These are phyloP conservation scores for Fusarium algeriense DNA, from an alignment of 2,329 filamentous ascomycete species.

Conservation along the genomic window DNA sequence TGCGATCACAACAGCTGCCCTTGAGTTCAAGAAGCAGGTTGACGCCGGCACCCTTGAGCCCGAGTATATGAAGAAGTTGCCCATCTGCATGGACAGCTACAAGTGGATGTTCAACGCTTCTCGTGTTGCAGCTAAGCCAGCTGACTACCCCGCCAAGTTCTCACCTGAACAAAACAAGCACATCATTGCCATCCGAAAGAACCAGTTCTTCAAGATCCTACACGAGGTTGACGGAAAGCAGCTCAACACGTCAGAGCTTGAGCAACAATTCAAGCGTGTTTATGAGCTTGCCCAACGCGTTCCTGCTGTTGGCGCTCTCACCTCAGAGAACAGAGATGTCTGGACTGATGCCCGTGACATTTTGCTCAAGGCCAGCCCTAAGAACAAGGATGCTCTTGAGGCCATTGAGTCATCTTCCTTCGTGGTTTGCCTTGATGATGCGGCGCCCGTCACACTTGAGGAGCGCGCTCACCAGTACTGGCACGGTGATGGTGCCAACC, in stretches of 20 bases:
- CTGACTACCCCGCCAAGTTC: conserved; percentile 88
- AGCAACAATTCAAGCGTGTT: conserved; percentile 87
- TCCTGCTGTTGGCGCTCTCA: conserved; percentile 84
- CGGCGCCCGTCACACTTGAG: conserved; percentile 90
- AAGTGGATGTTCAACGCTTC: conserved; percentile 98
- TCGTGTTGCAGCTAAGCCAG: conserved; percentile 84
- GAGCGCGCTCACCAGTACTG: conserved; percentile 97
- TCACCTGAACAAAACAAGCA: conserved; percentile 81
- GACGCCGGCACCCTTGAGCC: conserved; percentile 87
- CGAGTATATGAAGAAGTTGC: conserved; percentile 98
- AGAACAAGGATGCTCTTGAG: conserved; percentile 82
- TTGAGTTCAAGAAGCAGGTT: conserved; percentile 96
- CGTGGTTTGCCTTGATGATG: conserved; percentile 92
- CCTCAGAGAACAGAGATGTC: conserved; percentile 91
- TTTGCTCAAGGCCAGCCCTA: conserved; percentile 79
- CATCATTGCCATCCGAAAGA: conserved; percentile 91
- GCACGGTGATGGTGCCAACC: conserved; percentile 96
- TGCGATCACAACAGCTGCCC: conserved; percentile 83
- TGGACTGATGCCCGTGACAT: conserved; percentile 87
- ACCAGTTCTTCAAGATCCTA: conserved; percentile 94
- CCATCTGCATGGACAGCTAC: conserved; percentile 98
- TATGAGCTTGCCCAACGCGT: conserved; percentile 80
- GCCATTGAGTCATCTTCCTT: conserved; percentile 91
- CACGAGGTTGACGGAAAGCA: conserved; percentile 86
- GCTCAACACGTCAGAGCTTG: conserved; percentile 89